Base-by-base conservation (phyloP, 208 protist genomes). In the Leishmania braziliensis region DNA sequence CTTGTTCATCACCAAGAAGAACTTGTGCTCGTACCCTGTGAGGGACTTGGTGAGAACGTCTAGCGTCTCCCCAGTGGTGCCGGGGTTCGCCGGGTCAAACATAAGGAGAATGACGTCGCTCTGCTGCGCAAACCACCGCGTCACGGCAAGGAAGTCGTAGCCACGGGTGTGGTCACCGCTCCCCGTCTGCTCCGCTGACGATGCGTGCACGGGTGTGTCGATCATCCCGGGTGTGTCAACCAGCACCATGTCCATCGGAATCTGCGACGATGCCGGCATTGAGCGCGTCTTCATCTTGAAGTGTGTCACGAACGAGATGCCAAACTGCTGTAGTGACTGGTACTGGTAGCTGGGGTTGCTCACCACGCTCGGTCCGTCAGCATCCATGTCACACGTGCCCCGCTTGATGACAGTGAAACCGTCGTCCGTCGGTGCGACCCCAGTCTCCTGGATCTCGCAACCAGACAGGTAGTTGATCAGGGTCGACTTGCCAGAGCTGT, bases 221-320 rank as follows among this genome's bases (percentile, higher is more conserved):
- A 98, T 98, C 95, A 98, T 98, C 18, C 96, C 96, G 0, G 96
- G 96, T 9, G 94, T 93, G 83, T 98, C 96, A 18, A 98, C 88
- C 66, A 98, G 85, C 85, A 95, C 91, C 77, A 98, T 84, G 58
- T 94, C 86, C 29, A 88, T 76, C 26, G 94, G 87, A 4, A 97
- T 26, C 4, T 71, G 75, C 48, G 89, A 92, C 18, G 73, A 77
- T 2, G 72, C 50, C 14, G 88, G 83, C 80, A 96, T 82, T 33
- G 54, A 79, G 26, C 93, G 89, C 20, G 87, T 93, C 85, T 97
- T 97, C 75, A 97, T 84, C 62, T 89, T 84, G 72, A 98, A 91
- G 74, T 95, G 93, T 8, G 86, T 90, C 48, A 97, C 84, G 80
- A 98, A 97, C 10, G 78, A 72, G 16, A 90, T 79, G 8, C 96